These are phyloP conservation scores for Scutellaria galericulata DNA, from an alignment of 257 asterid species.

Conservation along the genomic window DNA sequence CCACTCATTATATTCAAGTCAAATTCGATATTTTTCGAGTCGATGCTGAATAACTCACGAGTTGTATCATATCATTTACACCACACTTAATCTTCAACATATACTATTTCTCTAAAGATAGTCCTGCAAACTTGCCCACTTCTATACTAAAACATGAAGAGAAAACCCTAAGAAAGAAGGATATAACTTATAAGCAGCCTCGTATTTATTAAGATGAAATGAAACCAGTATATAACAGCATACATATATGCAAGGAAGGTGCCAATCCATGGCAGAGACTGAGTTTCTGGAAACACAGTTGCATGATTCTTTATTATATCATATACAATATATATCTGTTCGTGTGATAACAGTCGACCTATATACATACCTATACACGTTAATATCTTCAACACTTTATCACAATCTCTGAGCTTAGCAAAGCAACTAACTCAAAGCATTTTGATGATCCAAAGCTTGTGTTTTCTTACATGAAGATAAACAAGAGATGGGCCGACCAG, in stretches of 20 bases:
- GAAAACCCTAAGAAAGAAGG: no score
- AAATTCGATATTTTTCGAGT: no score
- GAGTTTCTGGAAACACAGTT: not conserved
- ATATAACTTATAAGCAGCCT: no score
- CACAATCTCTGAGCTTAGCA: not conserved
- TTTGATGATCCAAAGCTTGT: conserved; percentile 79
- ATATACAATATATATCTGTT: conserved; percentile 15
- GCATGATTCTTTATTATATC: conserved; percentile 14
- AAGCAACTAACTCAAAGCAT: conserved; percentile 60
- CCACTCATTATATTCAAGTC: no score
- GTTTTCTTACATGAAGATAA: conserved; percentile 71
- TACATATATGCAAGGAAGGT: not conserved
- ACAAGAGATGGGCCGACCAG: conserved; percentile 75
- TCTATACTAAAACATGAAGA: no score
- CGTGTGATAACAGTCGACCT: not conserved
- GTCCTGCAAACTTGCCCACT: no score
- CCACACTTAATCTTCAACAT: no score
- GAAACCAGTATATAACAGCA: not conserved
- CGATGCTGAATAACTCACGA: no score
- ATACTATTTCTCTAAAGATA: no score
- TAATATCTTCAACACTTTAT: not conserved
- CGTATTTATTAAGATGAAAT: no score
- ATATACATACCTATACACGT: conserved; percentile 28
- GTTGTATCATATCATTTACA: no score
- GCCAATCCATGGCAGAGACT: conserved; percentile 10